A percentile compares a stretch with the other conserved stretches of the same genome.
Conservation (phyloP, 2,329 filamentous ascomycete genomes). For the Pyricularia sp. region DNA sequence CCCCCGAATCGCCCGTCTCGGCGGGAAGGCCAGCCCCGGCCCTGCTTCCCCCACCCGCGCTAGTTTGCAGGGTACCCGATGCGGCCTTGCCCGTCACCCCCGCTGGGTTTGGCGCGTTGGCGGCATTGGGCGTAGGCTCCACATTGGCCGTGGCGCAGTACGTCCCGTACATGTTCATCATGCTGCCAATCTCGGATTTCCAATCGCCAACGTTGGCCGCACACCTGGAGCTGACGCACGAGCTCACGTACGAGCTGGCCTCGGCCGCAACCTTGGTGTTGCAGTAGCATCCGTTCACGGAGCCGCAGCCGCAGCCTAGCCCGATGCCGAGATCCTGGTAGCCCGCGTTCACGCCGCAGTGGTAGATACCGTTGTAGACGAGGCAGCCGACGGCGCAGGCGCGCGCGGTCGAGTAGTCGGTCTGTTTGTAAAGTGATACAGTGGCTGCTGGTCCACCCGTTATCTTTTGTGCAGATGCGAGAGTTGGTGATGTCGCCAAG, state of each 20-base stretch:
- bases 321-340: constrained; percentile 15
- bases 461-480: not conserved
- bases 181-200: constrained; percentile 13
- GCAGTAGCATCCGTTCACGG: constrained; percentile 17
- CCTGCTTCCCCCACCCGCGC: not conserved
- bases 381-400: constrained; percentile 16
- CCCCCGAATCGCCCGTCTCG: not conserved
- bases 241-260: constrained; percentile 15
- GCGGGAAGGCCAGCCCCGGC: not conserved
- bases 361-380: constrained; percentile 13
- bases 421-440: constrained; percentile 8
- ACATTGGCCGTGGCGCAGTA: constrained; percentile 17
- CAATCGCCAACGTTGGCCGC: constrained; percentile 11
- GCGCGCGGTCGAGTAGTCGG: constrained; percentile 12
- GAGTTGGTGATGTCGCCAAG: not conserved
- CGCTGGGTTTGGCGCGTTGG: not conserved
- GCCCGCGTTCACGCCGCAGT: constrained; percentile 10
- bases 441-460: not conserved
- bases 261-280: constrained; percentile 13
- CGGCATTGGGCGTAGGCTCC: not conserved
- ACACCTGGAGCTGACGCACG: constrained; percentile 15
- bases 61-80: not conserved
- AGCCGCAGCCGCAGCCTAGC: constrained; percentile 15
- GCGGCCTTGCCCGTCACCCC: constrained; percentile 5
- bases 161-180: constrained; percentile 13